Percentiles rank a stretch among this genome's conserved stretches.
Conservation (phyloP, 2,329 filamentous ascomycete genomes). For the Pyrenophora tritici-repentis region DNA sequence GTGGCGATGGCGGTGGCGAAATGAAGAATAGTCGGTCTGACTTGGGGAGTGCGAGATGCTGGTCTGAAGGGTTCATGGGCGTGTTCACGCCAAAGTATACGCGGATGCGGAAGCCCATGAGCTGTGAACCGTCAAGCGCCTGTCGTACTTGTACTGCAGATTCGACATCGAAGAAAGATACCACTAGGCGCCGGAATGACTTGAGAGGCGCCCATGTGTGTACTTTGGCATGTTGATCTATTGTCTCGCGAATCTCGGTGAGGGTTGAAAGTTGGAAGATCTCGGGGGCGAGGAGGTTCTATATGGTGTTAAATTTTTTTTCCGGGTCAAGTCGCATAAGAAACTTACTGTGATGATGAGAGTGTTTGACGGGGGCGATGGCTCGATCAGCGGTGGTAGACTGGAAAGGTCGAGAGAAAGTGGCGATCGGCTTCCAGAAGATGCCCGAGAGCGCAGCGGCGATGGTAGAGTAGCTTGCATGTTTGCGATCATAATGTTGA, state of each 20-base stretch:
- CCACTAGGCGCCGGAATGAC: conserved; percentile 80
- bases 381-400: conserved; percentile 70
- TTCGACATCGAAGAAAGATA: conserved; percentile 74
- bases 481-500: conserved; percentile 26
- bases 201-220: conserved; percentile 81
- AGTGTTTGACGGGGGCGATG: conserved; percentile 80
- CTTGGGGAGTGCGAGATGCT: conserved; percentile 55
- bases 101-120: conserved; percentile 65
- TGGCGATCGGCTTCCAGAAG: conserved; percentile 49
- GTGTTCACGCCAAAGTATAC: conserved; percentile 49
- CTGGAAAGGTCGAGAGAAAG: conserved; percentile 76
- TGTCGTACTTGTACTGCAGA: conserved; percentile 73
- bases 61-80: conserved; percentile 46
- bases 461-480: conserved; percentile 41
- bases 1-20: conserved; percentile 65
- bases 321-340: background rate
- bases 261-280: conserved; percentile 78
- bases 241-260: conserved; percentile 72
- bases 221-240: conserved; percentile 71
- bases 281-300: conserved; percentile 72
- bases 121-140: conserved; percentile 73
- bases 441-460: conserved; percentile 42
- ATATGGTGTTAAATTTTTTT: conserved; percentile 21
- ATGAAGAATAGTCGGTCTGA: conserved; percentile 69
- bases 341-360: conserved; percentile 71